These are phyloP conservation scores for Colletotrichum sp. DNA, from an alignment of 2,329 filamentous ascomycete species.

Conservation along the genomic window DNA sequence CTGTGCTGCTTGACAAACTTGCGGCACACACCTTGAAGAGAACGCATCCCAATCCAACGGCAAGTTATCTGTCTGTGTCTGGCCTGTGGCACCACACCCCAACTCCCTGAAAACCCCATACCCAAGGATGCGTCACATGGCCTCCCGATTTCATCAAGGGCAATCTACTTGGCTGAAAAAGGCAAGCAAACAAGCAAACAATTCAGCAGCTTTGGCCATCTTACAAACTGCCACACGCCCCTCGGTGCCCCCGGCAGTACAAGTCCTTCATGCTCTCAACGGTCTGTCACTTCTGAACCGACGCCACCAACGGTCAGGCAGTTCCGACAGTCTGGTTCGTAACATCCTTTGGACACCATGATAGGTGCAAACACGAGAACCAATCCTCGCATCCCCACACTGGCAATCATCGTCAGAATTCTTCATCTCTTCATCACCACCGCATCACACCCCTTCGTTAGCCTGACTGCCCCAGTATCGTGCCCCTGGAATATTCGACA, in stretches of 20 bases:
- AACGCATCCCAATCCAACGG: background rate
- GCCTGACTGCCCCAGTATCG: background rate
- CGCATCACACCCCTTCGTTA: background rate
- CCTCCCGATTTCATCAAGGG: background rate
- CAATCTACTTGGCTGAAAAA: background rate
- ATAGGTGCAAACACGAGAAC: background rate
- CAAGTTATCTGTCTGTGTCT: background rate
- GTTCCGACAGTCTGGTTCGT: constrained; percentile 8
- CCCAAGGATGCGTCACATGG: background rate
- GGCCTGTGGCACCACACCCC: background rate
- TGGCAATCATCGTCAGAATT: background rate
- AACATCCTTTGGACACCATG: background rate
- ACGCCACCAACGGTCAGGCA: background rate
- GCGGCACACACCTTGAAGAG: background rate
- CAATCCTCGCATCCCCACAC: background rate
- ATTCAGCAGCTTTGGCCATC: background rate
- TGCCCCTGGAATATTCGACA: background rate
- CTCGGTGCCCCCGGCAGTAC: background rate
- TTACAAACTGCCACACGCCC: background rate
- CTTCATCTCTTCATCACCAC: background rate
- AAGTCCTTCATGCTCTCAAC: background rate
- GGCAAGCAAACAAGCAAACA: constrained; percentile 1
- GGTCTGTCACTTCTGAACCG: background rate
- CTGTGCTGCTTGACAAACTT: background rate
- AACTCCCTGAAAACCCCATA: background rate